Conservation (phyloP, 2,329 filamentous ascomycete genomes). For the Seiridium cupressi region DNA sequence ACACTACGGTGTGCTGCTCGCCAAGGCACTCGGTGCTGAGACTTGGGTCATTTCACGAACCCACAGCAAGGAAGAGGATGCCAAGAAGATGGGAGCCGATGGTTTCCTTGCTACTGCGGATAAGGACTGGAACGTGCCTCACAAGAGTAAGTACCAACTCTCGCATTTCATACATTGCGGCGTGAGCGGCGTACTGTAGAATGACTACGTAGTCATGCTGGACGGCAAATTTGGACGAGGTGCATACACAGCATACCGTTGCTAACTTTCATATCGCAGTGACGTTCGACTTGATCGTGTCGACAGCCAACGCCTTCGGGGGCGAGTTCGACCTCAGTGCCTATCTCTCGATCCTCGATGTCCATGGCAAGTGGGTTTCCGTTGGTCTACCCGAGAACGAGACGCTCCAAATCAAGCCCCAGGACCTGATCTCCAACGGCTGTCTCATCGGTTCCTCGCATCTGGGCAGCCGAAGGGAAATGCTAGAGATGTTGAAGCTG, state of each 20-base stretch:
- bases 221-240: no score
- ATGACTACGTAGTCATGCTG: no score
- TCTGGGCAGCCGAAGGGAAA: conserved; percentile 68
- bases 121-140: conserved; percentile 54
- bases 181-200: no score
- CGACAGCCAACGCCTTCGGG: conserved; percentile 67
- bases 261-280: conserved; percentile 18
- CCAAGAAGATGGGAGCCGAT: conserved; percentile 49
- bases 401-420: conserved; percentile 67
- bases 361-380: conserved; percentile 77
- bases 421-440: conserved; percentile 74
- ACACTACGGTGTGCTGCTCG: conserved; percentile 63
- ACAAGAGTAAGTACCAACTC: conserved; percentile 32
- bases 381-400: conserved; percentile 79
- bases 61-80: conserved; percentile 46
- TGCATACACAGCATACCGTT: not conserved
- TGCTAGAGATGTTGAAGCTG: conserved; percentile 55
- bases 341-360: conserved; percentile 78
- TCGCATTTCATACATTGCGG: no score
- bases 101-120: conserved; percentile 35
- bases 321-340: conserved; percentile 65
- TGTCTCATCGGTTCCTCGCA: conserved; percentile 70
- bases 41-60: conserved; percentile 52
- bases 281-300: conserved; percentile 75
- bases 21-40: conserved; percentile 61